Evolutionary conservation across 441 rosid species (phyloP), one percentile per base, ranked within the genome.

Genomic region (Biscutella auriculata): DNA sequence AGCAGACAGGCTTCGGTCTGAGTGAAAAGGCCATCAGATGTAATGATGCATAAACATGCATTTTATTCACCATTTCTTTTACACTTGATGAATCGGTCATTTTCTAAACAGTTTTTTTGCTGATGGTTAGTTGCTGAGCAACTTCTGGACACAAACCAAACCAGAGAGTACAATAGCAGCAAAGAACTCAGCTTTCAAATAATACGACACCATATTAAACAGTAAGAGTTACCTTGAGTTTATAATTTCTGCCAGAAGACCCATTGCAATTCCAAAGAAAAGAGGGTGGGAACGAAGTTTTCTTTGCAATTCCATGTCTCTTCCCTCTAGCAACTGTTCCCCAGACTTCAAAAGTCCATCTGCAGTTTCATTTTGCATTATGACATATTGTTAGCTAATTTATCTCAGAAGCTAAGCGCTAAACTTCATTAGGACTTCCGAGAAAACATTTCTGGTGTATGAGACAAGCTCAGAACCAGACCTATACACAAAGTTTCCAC

Each of bases 171-270:
- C 56, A 23, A 23, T 21, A n/a, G 32, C 23, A 25, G 29, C 40
- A 44, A 59, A 52, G 54, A 60, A 45, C 29, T 45, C 54, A 26
- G 23, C 35, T 49, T 54, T 55, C 26, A 36, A 60, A 50, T 23
- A 36, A 37, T 39, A 62, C 14, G 35, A 56, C 30, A 63, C 54
- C 57, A 15, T 43, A 19, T 19, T 48, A 11, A 58, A 48, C 35
- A 45, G 3, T 48, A 63, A 66, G 54, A 52, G 57, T 69, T 78
- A 94, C 99, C 99, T 86, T 43, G 99, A 94, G 81, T 94, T 94
- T 72, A 94, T 87, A 56, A 94, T 76, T 83, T 94, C 99, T 10
- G 97, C 99, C 60, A 94, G 78, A 57, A 94, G 76, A 65, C 99
- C 95, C 97, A 94, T 78, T 37, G 96, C 66, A 36, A 90, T 76